Evolutionary conservation across 1,284 basidiomycete genomes (phyloP), one percentile per base, ranked within the genome.

Genomic region (Calocybe gambosa): DNA sequence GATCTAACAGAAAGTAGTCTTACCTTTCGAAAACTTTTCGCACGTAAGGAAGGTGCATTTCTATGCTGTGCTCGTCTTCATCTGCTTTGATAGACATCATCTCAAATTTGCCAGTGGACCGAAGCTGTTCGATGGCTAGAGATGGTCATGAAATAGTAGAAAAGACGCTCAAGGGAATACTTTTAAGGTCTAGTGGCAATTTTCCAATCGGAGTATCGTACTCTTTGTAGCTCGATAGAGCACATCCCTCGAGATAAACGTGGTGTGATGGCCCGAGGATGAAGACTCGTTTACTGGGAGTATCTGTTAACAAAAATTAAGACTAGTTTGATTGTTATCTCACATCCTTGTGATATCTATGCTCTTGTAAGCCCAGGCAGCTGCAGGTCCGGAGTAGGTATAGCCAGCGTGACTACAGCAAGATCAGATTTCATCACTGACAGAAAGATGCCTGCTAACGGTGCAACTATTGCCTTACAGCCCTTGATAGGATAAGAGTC

Each of bases 181-280:
- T 82, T 1, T 85, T 76, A 9, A 73, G 61, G 66, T 97, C 91
- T 19, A 99, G 66, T 0, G 79, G 78, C 3, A 99, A 70, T 49
- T 81, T 71, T 0, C 96, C 96, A 0, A 99, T 59, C 0, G 96
- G 96, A 0, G 95, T 99, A 2, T 74, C 80, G 60, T 97, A 98
- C 38, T 74, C 64, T 7, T 70, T 67, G 64, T 88, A 95, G 25
- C 63, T 67, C 1, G 92, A 87, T 7, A 99, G 68, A 1, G 93
- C 93, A 58, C 95, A 96, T 6, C 88, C 85, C 44, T 85, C 74
- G 9, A 99, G 71, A 62, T 93, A 91, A 54, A 88, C 77, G 58
- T 97, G 92, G 64, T 99, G 96, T 0, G 94, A 94, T 1, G 96
- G 96, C 0, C 96, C 96, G 2, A 99, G 80, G 44, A 99, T 80